Conservation (phyloP, 805 yeast genomes). For the Metschnikowia borealis region DNA sequence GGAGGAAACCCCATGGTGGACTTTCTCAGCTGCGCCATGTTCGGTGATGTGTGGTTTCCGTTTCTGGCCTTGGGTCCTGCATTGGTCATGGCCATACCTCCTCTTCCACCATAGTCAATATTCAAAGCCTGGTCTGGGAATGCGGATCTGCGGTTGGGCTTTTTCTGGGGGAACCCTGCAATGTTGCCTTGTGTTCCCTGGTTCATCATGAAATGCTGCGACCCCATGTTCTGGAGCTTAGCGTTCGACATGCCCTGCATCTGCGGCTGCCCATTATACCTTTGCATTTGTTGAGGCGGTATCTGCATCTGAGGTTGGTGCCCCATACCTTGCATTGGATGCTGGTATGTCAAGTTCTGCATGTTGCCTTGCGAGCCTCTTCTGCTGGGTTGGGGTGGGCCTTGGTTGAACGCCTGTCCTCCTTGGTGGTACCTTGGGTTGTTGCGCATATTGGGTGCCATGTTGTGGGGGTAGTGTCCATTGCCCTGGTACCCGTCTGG, state of each 20-base stretch:
- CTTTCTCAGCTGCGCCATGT: constrained; percentile 16
- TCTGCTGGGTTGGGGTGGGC: constrained; percentile 1
- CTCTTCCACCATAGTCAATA: constrained; percentile 44
- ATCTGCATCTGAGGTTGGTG: background rate
- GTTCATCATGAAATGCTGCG: constrained; percentile 8
- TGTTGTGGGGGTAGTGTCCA: constrained; percentile 24
- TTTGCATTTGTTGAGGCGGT: constrained; percentile 5
- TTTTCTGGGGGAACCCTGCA: constrained; percentile 22
- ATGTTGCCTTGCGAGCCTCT: constrained; percentile 8
- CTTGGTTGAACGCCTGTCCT: constrained; percentile 7
- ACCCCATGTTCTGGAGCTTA: constrained; percentile 4
- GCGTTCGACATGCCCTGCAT: background rate
- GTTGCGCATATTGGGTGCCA: constrained; percentile 25
- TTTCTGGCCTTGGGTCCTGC: constrained; percentile 13
- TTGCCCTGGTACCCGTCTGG: constrained; percentile 31
- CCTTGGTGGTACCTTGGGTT: constrained; percentile 22
- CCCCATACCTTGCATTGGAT: constrained; percentile 2
- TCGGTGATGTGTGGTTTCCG: constrained; percentile 17
- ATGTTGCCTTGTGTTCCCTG: constrained; percentile 5
- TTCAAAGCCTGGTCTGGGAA: constrained; percentile 31
- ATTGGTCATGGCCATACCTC: constrained; percentile 42
- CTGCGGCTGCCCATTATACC: constrained; percentile 11
- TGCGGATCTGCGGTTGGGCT: constrained; percentile 34
- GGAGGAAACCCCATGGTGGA: constrained; percentile 3
- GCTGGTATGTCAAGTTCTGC: constrained; percentile 7